These are phyloP conservation scores for Ambrosia trifida DNA, from an alignment of 129 eudicot genomes.

Conservation along the genomic window DNA sequence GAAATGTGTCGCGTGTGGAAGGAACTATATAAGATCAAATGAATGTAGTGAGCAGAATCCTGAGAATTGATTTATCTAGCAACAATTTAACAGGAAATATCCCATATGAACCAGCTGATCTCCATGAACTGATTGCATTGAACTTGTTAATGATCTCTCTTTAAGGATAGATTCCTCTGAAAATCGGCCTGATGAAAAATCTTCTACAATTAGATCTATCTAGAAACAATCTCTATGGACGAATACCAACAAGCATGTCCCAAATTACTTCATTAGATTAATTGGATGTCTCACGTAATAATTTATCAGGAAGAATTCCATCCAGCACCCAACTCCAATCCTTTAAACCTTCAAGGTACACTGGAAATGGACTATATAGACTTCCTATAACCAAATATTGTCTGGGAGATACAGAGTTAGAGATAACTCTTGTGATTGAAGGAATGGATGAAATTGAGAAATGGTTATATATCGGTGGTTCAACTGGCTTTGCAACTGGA, in stretches of 20 bases:
- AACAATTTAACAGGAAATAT: constrained; percentile 37
- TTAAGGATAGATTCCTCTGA: constrained; percentile 24
- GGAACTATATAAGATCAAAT: no score
- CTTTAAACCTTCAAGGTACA: constrained; percentile 15
- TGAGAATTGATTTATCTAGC: constrained; percentile 40
- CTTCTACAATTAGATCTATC: constrained; percentile 34
- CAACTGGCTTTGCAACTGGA: constrained; percentile 8
- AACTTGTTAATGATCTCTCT: constrained; percentile 31
- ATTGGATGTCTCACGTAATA: neutral
- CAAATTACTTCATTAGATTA: neutral
- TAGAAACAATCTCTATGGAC: constrained; percentile 35
- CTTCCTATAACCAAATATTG: neutral
- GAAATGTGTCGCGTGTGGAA: no score
- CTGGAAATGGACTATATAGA: constrained; percentile 17
- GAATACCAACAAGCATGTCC: constrained; percentile 35
- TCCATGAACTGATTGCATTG: constrained; percentile 21
- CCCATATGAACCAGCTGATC: constrained; percentile 25
- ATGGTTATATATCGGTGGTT: constrained; percentile 23
- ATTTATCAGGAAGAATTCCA: constrained; percentile 13
- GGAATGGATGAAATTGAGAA: neutral
- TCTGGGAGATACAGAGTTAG: neutral
- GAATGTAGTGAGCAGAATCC: no score
- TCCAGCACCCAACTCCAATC: constrained; percentile 20
- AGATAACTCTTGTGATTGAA: neutral
- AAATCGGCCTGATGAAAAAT: constrained; percentile 28